Conservation (phyloP, 2,329 filamentous ascomycete species). For the Parafenestella ontariensis region DNA sequence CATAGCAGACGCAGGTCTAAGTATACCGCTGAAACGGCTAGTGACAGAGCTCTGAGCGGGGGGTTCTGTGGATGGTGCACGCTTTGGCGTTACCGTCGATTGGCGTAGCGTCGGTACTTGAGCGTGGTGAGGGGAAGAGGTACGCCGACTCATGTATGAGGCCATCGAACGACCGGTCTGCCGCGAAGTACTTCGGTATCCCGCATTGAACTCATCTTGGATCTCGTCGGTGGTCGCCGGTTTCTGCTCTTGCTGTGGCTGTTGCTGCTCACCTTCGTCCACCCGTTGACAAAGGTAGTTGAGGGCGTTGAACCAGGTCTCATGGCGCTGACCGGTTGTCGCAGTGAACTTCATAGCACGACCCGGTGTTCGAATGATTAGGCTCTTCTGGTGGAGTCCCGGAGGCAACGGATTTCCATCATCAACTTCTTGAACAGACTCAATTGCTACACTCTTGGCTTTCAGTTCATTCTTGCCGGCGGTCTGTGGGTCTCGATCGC, state of each 20-base stretch:
- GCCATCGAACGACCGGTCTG: slow-evolving; percentile 67
- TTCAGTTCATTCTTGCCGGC: slow-evolving; percentile 79
- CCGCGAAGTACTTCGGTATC: slow-evolving; percentile 59
- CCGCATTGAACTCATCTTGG: slow-evolving; percentile 79
- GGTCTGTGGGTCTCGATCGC: slow-evolving; percentile 81
- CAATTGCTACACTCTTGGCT: slow-evolving; percentile 90
- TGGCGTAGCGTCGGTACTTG: slow-evolving; percentile 58
- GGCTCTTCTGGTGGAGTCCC: slow-evolving; percentile 90
- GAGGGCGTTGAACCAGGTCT: slow-evolving; percentile 98
- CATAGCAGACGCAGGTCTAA: slow-evolving; percentile 52
- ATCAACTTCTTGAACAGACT: slow-evolving; percentile 87
- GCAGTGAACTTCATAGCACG: slow-evolving; percentile 93
- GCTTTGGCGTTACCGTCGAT: slow-evolving; percentile 36
- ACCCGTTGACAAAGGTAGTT: slow-evolving; percentile 89
- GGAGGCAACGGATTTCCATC: slow-evolving; percentile 97
- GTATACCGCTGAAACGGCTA: slow-evolving; percentile 54
- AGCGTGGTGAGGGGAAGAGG: slow-evolving; percentile 47
- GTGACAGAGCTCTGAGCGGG: slow-evolving; percentile 54
- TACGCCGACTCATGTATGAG: slow-evolving; percentile 74
- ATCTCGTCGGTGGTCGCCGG: slow-evolving; percentile 65
- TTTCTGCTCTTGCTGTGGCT: slow-evolving; percentile 57
- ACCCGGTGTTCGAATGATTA: slow-evolving; percentile 88
- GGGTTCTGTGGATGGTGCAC: slow-evolving; percentile 42
- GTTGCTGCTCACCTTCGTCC: slow-evolving; percentile 45
- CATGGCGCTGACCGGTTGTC: slow-evolving; percentile 89